Percentiles rank a stretch among this genome's conserved stretches.
phyloP scores from a whole-genome alignment of 768 basidiomycete genomes.

The Pisolithus marmoratus region DNA sequence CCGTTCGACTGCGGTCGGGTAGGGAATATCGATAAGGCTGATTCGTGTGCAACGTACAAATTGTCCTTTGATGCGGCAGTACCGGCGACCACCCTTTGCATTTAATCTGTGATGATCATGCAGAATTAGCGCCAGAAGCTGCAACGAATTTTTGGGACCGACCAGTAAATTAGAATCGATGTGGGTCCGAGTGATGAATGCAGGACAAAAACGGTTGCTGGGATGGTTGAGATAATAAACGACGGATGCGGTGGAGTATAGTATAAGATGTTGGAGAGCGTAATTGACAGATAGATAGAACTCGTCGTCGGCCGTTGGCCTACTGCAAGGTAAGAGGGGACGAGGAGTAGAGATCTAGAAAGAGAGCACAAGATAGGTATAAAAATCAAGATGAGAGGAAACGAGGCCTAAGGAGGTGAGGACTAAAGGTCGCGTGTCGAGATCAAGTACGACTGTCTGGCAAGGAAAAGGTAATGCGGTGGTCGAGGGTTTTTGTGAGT shows the following conservation, averaged over 20 bases:
- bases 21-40: constrained; percentile 27
- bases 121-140: constrained; percentile 18
- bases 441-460: constrained; percentile 25
- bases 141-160: constrained; percentile 14
- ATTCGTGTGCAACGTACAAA: constrained; percentile 33
- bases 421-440: constrained; percentile 36
- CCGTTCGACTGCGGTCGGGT: constrained; percentile 25
- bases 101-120: constrained; percentile 41
- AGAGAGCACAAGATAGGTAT: constrained; percentile 46
- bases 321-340: constrained; percentile 28
- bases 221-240: constrained; percentile 43
- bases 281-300: constrained; percentile 35
- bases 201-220: constrained; percentile 42
- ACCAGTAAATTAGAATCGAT: constrained; percentile 45
- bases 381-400: constrained; percentile 45
- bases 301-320: constrained; percentile 33
- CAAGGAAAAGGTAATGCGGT: constrained; percentile 23
- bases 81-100: constrained; percentile 66
- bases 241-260: constrained; percentile 38
- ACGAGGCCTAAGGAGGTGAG: constrained; percentile 51
- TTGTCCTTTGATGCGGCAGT: constrained; percentile 36
- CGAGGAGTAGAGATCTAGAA: constrained; percentile 35
- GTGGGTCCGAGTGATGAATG: constrained; percentile 39
- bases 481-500: constrained; percentile 34
- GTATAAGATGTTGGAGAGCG: constrained; percentile 35